Base-by-base conservation (phyloP, 1,284 basidiomycete species). In the Coriolopsis trogii region DNA sequence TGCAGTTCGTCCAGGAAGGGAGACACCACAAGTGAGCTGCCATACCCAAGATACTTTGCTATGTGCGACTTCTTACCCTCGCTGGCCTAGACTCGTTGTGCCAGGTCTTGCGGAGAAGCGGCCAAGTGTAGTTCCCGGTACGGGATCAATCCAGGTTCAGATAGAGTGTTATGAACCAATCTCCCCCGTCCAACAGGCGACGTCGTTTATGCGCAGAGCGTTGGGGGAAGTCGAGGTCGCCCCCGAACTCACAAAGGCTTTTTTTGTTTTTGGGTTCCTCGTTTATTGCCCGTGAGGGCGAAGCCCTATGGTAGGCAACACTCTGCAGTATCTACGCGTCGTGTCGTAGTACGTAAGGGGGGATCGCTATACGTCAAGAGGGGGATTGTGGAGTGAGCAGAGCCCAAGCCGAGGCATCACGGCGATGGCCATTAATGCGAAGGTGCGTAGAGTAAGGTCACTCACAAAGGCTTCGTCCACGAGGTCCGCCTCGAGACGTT, bases 21-120 rank as follows among this genome's bases (percentile, higher is more conserved):
- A 51, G 46, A 1, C 74, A 72, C 44, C 78, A 80, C 59, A 76
- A 73, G 82, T 83, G 48, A 51, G 80, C 67, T 23, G n/a, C n/a
- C n/a, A n/a, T n/a, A n/a, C n/a, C n/a, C n/a, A n/a, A 16, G n/a
- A n/a, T n/a, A 46, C 18, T 41, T 23, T 33, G 42, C 24, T 18
- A 0, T n/a, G 37, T 20, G 23, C 15, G 9, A 13, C n/a, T 33
- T 3, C 21, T 20, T 12, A 29, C 10, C 4, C 8, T 26, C 10
- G 0, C 4, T 20, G 8, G 26, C 3, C n/a, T n/a, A 86, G 84
- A 53, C 69, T 87, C 8, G 53, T 61, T 2, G 83, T 87, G 3
- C 81, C 79, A 3, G 85, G 84, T 0, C 67, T 88, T 1, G 81
- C 85, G 0, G 85, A 87, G 64, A 87, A 85, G 52, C 73, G 82